Conservation (phyloP, 1,284 basidiomycete species). For the Trichosporon asahii region DNA sequence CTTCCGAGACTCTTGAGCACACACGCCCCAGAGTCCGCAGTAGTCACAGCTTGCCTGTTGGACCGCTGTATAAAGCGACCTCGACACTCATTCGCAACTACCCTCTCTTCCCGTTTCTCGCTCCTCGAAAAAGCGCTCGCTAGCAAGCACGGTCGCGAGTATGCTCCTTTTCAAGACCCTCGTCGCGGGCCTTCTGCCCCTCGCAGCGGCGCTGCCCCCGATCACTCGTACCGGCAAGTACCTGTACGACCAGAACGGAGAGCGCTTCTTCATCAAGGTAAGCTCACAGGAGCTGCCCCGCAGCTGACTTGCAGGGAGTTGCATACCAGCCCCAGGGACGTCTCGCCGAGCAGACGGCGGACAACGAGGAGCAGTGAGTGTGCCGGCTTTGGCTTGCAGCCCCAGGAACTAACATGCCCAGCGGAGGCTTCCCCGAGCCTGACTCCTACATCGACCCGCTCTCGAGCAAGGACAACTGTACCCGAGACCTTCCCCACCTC, state of each 20-base stretch:
- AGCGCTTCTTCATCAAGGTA: slow-evolving; percentile 78
- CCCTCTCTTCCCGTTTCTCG: not conserved
- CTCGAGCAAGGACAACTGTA: slow-evolving; percentile 64
- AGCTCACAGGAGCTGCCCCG: slow-evolving; percentile 7
- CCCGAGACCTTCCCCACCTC: slow-evolving; percentile 73
- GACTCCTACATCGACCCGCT: slow-evolving; percentile 63
- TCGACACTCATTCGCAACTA: not conserved
- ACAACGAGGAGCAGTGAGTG: slow-evolving; percentile 56
- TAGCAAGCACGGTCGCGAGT: not conserved
- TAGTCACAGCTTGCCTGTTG: not conserved
- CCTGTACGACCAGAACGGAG: slow-evolving; percentile 68
- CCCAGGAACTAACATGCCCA: slow-evolving; percentile 19
- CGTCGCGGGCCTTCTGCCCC: slow-evolving; percentile 22
- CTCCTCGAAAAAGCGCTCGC: not conserved
- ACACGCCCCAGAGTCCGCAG: not conserved
- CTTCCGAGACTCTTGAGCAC: not conserved
- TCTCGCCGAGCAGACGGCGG: slow-evolving; percentile 50
- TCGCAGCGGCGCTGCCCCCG: slow-evolving; percentile 38
- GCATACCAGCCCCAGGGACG: slow-evolving; percentile 83
- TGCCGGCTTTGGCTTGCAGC: not conserved
- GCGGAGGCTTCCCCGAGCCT: slow-evolving; percentile 66
- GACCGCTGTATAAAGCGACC: not conserved
- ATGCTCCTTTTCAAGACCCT: slow-evolving; percentile 9
- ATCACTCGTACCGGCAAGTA: slow-evolving; percentile 59
- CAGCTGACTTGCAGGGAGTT: slow-evolving; percentile 57